phyloP scores from a whole-genome alignment of 140 eudicot species.

The Bidens hawaiensis region DNA sequence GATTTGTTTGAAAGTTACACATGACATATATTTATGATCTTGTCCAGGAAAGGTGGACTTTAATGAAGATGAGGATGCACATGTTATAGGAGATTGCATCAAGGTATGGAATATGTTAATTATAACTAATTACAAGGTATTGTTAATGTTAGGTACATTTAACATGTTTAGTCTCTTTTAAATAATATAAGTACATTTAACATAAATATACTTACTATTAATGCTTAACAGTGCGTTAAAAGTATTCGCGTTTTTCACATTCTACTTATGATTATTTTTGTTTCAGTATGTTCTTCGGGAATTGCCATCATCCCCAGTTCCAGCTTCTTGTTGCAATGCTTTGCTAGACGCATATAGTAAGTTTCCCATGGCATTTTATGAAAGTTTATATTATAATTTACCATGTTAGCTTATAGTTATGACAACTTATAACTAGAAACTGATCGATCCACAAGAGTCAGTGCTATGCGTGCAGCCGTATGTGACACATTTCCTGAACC shows the following conservation, averaged over 20 bases:
- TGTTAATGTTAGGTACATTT: too few species aligned
- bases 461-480: slow-evolving; percentile 84
- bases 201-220: not conserved
- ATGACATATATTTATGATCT: slow-evolving; percentile 8
- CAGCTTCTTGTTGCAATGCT: slow-evolving; percentile 97
- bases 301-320: slow-evolving; percentile 96
- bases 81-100: slow-evolving; percentile 89
- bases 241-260: not conserved
- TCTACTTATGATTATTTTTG: slow-evolving; percentile 4
- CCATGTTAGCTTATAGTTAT: slow-evolving; percentile 1
- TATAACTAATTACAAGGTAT: too few species aligned
- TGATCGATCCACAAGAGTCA: slow-evolving; percentile 70
- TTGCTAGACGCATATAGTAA: slow-evolving; percentile 83
- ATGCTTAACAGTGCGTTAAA: not conserved
- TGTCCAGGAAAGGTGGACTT: slow-evolving; percentile 76
- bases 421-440: slow-evolving; percentile 42
- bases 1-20: slow-evolving; percentile 5
- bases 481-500: slow-evolving; percentile 99
- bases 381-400: not conserved
- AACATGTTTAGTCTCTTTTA: too few species aligned
- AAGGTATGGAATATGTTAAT: slow-evolving; percentile 56
- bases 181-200: not conserved
- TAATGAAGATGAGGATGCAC: slow-evolving; percentile 76
- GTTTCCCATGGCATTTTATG: slow-evolving; percentile 16
- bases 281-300: slow-evolving; percentile 82